Conservation (phyloP, 2,329 filamentous ascomycete genomes). For the Gremmenia infestans region DNA sequence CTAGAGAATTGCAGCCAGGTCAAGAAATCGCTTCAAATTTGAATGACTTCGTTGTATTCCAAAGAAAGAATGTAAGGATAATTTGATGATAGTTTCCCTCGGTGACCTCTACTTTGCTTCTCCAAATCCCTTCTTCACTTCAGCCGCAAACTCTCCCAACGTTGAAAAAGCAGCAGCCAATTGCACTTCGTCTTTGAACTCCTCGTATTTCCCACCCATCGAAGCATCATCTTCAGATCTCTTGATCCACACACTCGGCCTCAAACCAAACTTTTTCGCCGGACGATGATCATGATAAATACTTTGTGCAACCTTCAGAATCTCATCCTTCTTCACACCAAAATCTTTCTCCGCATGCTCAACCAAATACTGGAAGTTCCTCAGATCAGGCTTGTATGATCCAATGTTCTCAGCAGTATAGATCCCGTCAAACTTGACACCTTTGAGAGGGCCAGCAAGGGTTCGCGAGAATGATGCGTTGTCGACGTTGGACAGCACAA, state of each 20-base stretch:
- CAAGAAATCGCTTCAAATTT: too few relatives aligned
- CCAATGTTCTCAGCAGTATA: constrained; percentile 68
- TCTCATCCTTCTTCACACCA: constrained; percentile 47
- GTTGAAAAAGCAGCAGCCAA: constrained; percentile 1
- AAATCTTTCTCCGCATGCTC: constrained; percentile 48
- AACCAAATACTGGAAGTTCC: constrained; percentile 64
- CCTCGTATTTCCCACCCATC: constrained; percentile 5
- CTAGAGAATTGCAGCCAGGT: too few relatives aligned
- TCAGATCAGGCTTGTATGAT: constrained; percentile 61
- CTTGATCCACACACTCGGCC: constrained; percentile 7
- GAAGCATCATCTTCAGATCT: constrained; percentile 4
- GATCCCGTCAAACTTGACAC: constrained; percentile 52
- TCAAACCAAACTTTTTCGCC: constrained; percentile 34
- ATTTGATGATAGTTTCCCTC: too few relatives aligned
- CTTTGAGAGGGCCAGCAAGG: constrained; percentile 42
- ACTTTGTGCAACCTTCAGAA: constrained; percentile 65
- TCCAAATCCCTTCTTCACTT: constrained; percentile 4
- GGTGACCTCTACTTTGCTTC: not conserved
- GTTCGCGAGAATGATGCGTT: constrained; percentile 43
- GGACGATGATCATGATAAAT: constrained; percentile 67
- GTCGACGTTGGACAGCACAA: constrained; percentile 55
- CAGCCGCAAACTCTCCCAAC: constrained; percentile 7
- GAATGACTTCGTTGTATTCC: too few relatives aligned
- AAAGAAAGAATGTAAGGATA: too few relatives aligned
- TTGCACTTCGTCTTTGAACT: constrained; percentile 2